Base-by-base conservation (phyloP, 148 eudicot species). In the Vaccinium macrocarpon region DNA sequence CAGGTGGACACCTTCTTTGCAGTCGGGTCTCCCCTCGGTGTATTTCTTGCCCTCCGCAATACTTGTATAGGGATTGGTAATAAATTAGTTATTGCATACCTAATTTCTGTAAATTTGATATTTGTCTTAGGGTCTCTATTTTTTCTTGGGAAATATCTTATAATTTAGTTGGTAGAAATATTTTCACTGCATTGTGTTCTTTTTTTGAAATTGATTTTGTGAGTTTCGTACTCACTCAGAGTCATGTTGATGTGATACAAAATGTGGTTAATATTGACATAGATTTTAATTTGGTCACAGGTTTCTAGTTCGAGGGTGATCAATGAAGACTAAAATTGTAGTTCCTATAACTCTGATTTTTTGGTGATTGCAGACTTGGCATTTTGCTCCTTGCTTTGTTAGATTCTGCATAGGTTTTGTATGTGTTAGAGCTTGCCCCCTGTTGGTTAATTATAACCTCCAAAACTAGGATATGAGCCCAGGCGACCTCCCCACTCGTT, bases 1-100 rank as follows among this genome's bases (percentile, higher is more conserved):
- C 91, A 97, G 99, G 98, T 97, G 80, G 98, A 97, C 86, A 97
- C 98, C 61, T 97, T 95, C 75, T 97, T 91, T 90, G 98, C 99
- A 38, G 98, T 89, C 87, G 99, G 99, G 5, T 97, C 99, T 75
- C 99, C 99, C 83, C 99, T 97, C 79, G 99, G 98, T 61, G 99
- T 97, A 77, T 97, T 97, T 83, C 98, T 97, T 48, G 87, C 99
- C 83, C 97, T 97, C 72, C 98, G 99, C 53, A 97, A 97, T 89
- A 89, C 95, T 84, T 96, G 99, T 75, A 90, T 97, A 75, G 99
- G 98, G 61, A 91, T 92, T 71, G 99, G 99, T 95, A 91, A 88
- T 83, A 35, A 68, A 42, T 75, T 50, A 56, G 42, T 48, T 32
- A 23, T 79, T 78, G 42, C 62, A 35, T 66, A 29, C 29, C 77